These are phyloP conservation scores for Erysimum cheiranthoides DNA, from an alignment of 345 rosid species.

Conservation along the genomic window DNA sequence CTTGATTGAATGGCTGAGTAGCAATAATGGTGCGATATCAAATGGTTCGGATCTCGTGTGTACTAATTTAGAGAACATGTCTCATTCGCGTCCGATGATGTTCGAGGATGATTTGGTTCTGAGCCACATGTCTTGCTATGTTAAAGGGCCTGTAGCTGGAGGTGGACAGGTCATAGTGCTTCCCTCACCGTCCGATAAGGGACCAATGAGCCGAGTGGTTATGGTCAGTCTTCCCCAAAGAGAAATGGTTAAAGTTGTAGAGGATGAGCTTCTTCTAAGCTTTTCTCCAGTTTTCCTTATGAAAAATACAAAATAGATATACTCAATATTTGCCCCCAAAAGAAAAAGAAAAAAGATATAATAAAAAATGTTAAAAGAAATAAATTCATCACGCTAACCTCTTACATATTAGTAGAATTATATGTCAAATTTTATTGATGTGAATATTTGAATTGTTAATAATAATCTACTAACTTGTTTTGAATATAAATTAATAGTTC, in stretches of 20 bases:
- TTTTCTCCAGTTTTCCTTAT: constrained; percentile 57
- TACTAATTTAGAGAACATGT: constrained; percentile 50
- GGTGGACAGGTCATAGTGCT: constrained; percentile 60
- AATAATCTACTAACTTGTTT: not conserved
- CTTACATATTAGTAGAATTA: not conserved
- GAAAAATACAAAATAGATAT: constrained; percentile 37
- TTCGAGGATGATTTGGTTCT: constrained; percentile 57
- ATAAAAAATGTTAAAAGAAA: not conserved
- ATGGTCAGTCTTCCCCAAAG: constrained; percentile 59
- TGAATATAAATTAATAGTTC: not conserved
- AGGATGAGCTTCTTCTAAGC: constrained; percentile 55
- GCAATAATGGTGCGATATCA: constrained; percentile 29
- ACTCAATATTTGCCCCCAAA: no score
- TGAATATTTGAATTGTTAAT: no score
- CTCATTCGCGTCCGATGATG: constrained; percentile 38
- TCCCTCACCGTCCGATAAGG: constrained; percentile 49
- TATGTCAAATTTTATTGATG: no score
- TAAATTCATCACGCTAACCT: not conserved
- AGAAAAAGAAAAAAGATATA: no score
- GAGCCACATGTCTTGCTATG: constrained; percentile 48
- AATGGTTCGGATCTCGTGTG: constrained; percentile 59
- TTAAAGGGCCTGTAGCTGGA: constrained; percentile 57
- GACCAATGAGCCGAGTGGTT: constrained; percentile 57
- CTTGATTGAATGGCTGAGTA: constrained; percentile 65
- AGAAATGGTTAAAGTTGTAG: constrained; percentile 49